Evolutionary conservation across 179 eudicot genomes (phyloP).

Genomic region (Spinacia oleracea): DNA sequence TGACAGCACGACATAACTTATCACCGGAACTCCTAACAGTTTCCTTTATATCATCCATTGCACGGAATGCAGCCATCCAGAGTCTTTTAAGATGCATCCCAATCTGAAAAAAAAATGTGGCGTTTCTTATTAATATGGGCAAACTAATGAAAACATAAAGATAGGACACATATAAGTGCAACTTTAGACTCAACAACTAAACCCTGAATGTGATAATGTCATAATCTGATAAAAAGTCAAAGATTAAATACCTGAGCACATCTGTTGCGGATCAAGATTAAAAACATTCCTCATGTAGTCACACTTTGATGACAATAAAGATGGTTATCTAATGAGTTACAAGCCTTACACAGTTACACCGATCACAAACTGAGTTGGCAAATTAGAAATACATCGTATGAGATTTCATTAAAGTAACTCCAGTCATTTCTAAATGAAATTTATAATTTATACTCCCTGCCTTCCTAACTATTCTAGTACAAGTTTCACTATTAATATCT

Average conservation of each 20-base stretch:
- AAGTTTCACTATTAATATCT: too few relatives aligned
- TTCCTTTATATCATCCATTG: constrained; percentile 99
- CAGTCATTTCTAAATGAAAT: background rate
- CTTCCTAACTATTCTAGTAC: too few relatives aligned
- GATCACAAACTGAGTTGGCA: background rate
- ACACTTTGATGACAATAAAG: background rate
- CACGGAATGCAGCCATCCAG: constrained; percentile 93
- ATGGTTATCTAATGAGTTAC: background rate
- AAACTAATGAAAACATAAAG: background rate
- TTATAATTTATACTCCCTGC: too few relatives aligned
- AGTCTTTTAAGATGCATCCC: constrained; percentile 69
- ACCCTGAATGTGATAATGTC: background rate
- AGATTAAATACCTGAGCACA: background rate
- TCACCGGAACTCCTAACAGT: constrained; percentile 92
- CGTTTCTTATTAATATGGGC: constrained; percentile 2
- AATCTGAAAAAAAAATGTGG: constrained; percentile 46
- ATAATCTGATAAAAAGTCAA: constrained; percentile 1
- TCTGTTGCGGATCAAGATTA: background rate
- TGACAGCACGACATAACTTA: constrained; percentile 77
- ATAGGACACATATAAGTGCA: background rate
- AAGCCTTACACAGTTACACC: background rate
- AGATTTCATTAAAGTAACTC: background rate
- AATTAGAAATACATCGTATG: background rate
- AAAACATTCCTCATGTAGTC: background rate
- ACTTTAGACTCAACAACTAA: background rate